Conservation (phyloP, 2,329 filamentous ascomycete genomes). For the Scopulariopsis brevicaulis region DNA sequence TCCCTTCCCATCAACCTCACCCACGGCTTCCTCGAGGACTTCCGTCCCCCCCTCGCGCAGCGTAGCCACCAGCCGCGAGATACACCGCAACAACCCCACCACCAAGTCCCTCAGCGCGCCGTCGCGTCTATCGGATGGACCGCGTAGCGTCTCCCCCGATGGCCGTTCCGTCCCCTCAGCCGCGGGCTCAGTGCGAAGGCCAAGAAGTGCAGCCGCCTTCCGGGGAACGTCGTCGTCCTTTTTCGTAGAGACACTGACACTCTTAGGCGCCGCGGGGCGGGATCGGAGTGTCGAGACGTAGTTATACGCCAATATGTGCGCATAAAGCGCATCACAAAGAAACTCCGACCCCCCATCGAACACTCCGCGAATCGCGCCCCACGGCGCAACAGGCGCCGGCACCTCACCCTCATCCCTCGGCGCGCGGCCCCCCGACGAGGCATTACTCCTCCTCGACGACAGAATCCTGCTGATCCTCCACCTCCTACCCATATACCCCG, state of each 20-base stretch:
- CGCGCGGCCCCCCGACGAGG: not conserved
- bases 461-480: conserved; percentile 6
- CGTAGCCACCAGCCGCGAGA: conserved; percentile 37
- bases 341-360: conserved; percentile 41
- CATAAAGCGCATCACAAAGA: conserved; percentile 47
- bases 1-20: conserved; percentile 4
- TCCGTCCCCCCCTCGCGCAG: conserved; percentile 16
- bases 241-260: not conserved
- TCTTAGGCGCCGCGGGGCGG: not conserved
- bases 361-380: conserved; percentile 35
- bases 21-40: conserved; percentile 15
- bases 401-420: not conserved
- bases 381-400: conserved; percentile 14
- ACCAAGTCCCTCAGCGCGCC: conserved; percentile 31
- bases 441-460: conserved; percentile 1
- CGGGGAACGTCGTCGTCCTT: conserved; percentile 23
- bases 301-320: conserved; percentile 47
- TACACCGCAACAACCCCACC: conserved; percentile 35
- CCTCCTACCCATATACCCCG: conserved; percentile 1
- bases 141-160: not conserved
- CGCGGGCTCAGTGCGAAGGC: conserved; percentile 1
- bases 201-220: conserved; percentile 34
- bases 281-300: conserved; percentile 26
- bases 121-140: conserved; percentile 15
- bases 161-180: not conserved